Percentiles rank a stretch among this genome's conserved stretches.
Evolutionary conservation across 2,329 filamentous ascomycete genomes (phyloP).

Genomic region (Xylaria hypoxylon): DNA sequence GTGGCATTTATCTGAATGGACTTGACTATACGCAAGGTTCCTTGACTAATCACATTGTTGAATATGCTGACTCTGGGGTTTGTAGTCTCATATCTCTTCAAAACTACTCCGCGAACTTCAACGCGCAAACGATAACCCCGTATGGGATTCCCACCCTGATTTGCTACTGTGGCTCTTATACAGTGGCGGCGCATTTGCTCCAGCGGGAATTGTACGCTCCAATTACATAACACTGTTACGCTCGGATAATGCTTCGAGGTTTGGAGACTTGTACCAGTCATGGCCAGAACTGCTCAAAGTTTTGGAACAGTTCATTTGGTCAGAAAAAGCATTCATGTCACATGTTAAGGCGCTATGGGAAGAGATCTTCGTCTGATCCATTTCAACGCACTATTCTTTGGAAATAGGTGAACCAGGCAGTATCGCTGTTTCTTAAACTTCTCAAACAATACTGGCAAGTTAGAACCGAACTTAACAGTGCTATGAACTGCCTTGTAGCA

Average conservation of each 20-base stretch:
- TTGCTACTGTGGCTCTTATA: conserved; percentile 54
- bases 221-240: conserved; percentile 47
- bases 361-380: conserved; percentile 31
- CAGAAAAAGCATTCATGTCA: conserved; percentile 52
- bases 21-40: neutral
- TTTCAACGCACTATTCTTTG: neutral
- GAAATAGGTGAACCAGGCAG: neutral
- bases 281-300: conserved; percentile 50
- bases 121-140: conserved; percentile 43
- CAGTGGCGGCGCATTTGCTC: conserved; percentile 55
- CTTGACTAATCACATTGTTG: neutral
- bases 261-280: conserved; percentile 44
- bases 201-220: conserved; percentile 46
- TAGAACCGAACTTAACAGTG: too few species aligned
- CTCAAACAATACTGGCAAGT: too few species aligned
- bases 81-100: conserved; percentile 49
- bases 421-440: too few species aligned
- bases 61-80: conserved; percentile 28
- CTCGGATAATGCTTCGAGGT: conserved; percentile 38
- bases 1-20: too few species aligned
- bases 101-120: conserved; percentile 52
- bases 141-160: conserved; percentile 51
- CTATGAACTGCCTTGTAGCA: too few species aligned
- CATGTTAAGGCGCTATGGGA: conserved; percentile 52
- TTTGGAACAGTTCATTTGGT: conserved; percentile 56